Conservation (phyloP, 805 yeast genomes). For the Candida insectalens region DNA sequence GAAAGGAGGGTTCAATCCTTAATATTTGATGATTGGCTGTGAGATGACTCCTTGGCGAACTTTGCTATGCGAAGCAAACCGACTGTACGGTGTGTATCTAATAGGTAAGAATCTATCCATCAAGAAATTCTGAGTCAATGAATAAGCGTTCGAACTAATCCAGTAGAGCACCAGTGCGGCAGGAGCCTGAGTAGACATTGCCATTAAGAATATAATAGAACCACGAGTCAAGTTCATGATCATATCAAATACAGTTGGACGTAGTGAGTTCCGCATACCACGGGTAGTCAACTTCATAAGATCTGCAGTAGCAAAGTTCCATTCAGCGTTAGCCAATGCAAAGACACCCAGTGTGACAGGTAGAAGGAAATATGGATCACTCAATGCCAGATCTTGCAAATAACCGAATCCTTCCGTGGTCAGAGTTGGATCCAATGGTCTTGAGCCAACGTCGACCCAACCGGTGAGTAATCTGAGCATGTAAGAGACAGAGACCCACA, state of each 20-base stretch:
- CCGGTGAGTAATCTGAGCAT: slow-evolving; percentile 73
- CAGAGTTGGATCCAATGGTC: slow-evolving; percentile 40
- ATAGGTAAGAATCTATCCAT: slow-evolving; percentile 62
- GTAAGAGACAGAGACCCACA: slow-evolving; percentile 74
- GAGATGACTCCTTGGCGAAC: slow-evolving; percentile 7
- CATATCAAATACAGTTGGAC: slow-evolving; percentile 54
- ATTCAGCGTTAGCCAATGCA: slow-evolving; percentile 72
- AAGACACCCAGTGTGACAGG: slow-evolving; percentile 67
- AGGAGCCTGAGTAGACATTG: slow-evolving; percentile 80
- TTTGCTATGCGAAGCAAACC: slow-evolving; percentile 10
- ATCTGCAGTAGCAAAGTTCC: slow-evolving; percentile 61
- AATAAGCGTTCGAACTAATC: slow-evolving; percentile 76
- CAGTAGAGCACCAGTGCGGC: slow-evolving; percentile 77
- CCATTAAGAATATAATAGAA: slow-evolving; percentile 73
- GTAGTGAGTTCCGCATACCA: slow-evolving; percentile 30
- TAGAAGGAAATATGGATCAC: slow-evolving; percentile 53
- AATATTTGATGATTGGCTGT: slow-evolving; percentile 10
- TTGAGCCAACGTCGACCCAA: slow-evolving; percentile 33
- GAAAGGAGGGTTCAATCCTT: too few species aligned
- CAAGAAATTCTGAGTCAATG: slow-evolving; percentile 64
- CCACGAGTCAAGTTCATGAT: slow-evolving; percentile 64
- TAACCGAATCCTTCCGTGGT: slow-evolving; percentile 49
- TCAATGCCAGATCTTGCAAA: slow-evolving; percentile 46
- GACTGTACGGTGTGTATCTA: slow-evolving; percentile 33
- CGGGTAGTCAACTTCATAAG: slow-evolving; percentile 32